Conservation (phyloP, 345 rosid species). For the Acer saccharum region DNA sequence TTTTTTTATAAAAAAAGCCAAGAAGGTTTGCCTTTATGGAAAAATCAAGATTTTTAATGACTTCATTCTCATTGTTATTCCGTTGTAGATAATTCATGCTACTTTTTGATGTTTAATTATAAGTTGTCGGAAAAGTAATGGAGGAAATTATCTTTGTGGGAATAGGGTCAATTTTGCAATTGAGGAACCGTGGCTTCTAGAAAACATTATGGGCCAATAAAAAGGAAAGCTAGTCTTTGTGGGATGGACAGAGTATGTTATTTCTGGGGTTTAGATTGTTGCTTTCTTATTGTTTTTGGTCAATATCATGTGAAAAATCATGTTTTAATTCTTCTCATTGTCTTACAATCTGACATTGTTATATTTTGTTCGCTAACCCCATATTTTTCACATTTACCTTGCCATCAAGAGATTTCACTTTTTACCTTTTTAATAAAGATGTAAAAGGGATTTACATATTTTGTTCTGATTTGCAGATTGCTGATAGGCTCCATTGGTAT, state of each 20-base stretch:
- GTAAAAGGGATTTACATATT: neutral
- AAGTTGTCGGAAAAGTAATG: neutral
- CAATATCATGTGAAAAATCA: neutral
- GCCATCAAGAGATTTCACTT: neutral
- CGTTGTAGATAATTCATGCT: neutral
- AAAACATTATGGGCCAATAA: neutral
- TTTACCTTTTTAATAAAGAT: neutral
- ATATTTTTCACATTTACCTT: neutral
- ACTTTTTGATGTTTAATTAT: neutral
- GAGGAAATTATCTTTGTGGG: neutral
- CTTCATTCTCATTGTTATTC: no score
- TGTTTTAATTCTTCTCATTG: neutral
- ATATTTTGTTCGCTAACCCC: neutral
- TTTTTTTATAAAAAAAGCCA: no score
- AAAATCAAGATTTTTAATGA: neutral
- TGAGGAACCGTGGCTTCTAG: neutral
- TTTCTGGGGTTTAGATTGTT: neutral
- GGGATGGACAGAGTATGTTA: neutral
- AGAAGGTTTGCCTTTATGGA: neutral
- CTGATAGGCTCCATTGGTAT: conserved; percentile 82
- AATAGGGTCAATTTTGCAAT: neutral
- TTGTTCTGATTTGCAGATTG: conserved; percentile 61
- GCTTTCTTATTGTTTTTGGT: neutral
- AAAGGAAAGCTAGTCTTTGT: neutral
- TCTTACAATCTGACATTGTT: neutral